phyloP scores from a whole-genome alignment of 2,329 filamentous ascomycete species.

The Xylariomycetidae sp. region DNA sequence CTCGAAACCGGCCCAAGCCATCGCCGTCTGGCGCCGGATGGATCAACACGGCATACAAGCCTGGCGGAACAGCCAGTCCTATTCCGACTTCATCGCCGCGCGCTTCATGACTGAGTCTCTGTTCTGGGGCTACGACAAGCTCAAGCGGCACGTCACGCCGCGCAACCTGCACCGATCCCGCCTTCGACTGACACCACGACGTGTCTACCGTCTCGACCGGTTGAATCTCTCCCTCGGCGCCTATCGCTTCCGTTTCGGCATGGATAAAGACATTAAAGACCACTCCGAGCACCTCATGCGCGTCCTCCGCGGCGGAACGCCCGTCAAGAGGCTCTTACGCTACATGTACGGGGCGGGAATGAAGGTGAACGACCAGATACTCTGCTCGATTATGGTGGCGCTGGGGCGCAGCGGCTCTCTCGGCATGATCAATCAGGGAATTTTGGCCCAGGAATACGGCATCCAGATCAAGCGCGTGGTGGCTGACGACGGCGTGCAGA shows the following conservation, averaged over 20 bases:
- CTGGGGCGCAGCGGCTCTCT: constrained; percentile 34
- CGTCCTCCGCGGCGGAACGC: constrained; percentile 18
- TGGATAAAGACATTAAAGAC: constrained; percentile 21
- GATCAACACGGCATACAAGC: constrained; percentile 6
- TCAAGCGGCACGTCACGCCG: constrained; percentile 32
- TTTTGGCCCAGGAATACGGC: constrained; percentile 25
- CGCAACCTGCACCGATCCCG: constrained; percentile 30
- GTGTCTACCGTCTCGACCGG: constrained; percentile 14
- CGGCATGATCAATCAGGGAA: constrained; percentile 22
- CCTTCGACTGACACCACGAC: constrained; percentile 1
- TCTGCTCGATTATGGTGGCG: constrained; percentile 36
- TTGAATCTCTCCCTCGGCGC: constrained; percentile 12
- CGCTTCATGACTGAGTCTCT: constrained; percentile 40
- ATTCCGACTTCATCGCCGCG: constrained; percentile 41
- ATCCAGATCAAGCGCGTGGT: constrained; percentile 14
- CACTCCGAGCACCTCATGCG: constrained; percentile 25
- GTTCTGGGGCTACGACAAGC: constrained; percentile 41
- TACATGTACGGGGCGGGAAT: constrained; percentile 17
- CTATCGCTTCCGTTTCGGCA: constrained; percentile 21
- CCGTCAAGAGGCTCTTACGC: constrained; percentile 25
- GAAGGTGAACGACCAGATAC: constrained; percentile 31
- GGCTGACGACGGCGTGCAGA: background rate
- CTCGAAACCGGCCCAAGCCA: constrained; percentile 29
- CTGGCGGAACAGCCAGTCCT: constrained; percentile 22
- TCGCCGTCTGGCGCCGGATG: constrained; percentile 31